phyloP scores from a whole-genome alignment of 257 asterid genomes.

The Fraxinus anomala region DNA sequence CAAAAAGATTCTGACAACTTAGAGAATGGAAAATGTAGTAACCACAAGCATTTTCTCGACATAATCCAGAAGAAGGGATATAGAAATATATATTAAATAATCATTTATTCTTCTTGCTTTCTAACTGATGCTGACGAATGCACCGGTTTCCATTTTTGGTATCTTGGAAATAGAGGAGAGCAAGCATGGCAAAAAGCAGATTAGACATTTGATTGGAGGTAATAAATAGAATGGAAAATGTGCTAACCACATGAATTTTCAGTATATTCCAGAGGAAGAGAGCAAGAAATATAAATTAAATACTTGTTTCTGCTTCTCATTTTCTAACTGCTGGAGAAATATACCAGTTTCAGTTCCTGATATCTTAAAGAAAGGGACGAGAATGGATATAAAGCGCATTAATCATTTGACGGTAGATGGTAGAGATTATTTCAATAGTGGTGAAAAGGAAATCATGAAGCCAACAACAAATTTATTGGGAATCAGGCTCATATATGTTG shows the following conservation, averaged over 20 bases:
- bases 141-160: not conserved
- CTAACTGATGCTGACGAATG: conserved; percentile 8
- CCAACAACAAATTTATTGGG: not conserved
- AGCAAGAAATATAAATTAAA: not conserved
- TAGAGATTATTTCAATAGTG: not conserved
- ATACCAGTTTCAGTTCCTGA: not conserved
- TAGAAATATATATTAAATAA: not conserved
- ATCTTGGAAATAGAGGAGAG: conserved; percentile 4
- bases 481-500: not conserved
- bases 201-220: not conserved
- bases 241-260: not conserved
- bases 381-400: not conserved
- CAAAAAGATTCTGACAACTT: not conserved
- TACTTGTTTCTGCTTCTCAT: not conserved
- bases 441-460: not conserved
- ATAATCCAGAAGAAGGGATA: not conserved
- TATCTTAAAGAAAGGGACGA: not conserved
- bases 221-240: not conserved
- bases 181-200: not conserved
- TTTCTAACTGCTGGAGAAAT: not conserved
- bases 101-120: not conserved
- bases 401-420: not conserved
- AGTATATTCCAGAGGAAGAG: not conserved
- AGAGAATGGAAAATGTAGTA: conserved; percentile 10
- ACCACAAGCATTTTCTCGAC: conserved; percentile 1